Evolutionary conservation across 176 grass and related monocot species (phyloP), one percentile per base, ranked within the genome.

Genomic region (Carex parvula): DNA sequence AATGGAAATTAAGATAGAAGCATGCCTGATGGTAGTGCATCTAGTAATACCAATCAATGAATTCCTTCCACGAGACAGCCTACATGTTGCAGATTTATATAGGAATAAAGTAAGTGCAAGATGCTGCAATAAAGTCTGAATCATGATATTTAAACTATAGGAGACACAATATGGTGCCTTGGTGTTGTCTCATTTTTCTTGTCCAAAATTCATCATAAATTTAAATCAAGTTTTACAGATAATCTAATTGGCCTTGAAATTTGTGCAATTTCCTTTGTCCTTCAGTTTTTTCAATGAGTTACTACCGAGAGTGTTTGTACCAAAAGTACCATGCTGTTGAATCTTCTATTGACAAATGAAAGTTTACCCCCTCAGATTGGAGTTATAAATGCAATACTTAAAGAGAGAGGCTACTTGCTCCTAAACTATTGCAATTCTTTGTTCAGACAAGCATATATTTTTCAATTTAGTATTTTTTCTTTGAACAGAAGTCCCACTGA

Each of bases 21-120:
- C 63, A 83, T 83, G 18, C 80, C 80, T 83, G 80, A 53, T 46
- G 46, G 80, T 46, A 29, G 80, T 67, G 61, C 60, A 50, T 68
- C 80, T 46, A 68, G 41, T 55, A 83, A 65, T 67, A 68, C 80
- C 41, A 39, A 65, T 52, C 80, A 83, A 83, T 26, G 60, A 68
- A 32, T 53, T 83, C 59, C 80, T 62, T 65, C 42, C 44, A 35
- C 80, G 33, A 14, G 80, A 83, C 22, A 83, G 20, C 60, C 80
- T 83, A 53, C 20, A 65, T 42, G 79, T 81, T 81, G 73, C 50
- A 77, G 73, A 77, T 77, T 77, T 20, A 53, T 8, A 75, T 26
- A 75, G 46, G 41, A 75, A 75, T 53, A 29, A 53, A 54, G 16
- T 22, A 64, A 64, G 15, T 41, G 46, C 13, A 29, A 54, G 71